phyloP scores from a whole-genome alignment of 768 basidiomycete species.

The Rhizopogon sp. region DNA sequence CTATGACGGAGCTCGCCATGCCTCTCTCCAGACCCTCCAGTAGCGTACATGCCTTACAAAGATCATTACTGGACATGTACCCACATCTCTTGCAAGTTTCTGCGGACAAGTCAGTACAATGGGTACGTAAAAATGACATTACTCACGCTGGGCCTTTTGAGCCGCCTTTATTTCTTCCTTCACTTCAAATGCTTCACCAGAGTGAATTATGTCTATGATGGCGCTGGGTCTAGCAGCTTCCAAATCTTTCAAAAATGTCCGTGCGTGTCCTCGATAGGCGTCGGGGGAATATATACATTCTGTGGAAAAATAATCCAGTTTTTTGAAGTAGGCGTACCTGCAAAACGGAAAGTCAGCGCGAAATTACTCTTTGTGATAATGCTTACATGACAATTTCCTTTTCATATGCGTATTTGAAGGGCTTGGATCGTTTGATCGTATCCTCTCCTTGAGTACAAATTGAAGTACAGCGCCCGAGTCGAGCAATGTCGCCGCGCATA shows the following conservation, averaged over 20 bases:
- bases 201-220: slow-evolving; percentile 97
- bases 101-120: slow-evolving; percentile 26
- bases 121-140: not conserved
- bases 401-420: slow-evolving; percentile 99
- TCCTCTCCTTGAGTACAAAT: slow-evolving; percentile 97
- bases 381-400: slow-evolving; percentile 98
- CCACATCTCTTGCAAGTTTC: slow-evolving; percentile 91
- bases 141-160: slow-evolving; percentile 82
- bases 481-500: slow-evolving; percentile 95
- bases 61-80: slow-evolving; percentile 92
- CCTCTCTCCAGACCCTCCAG: slow-evolving; percentile 89
- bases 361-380: slow-evolving; percentile 6
- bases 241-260: slow-evolving; percentile 90
- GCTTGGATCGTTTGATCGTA: slow-evolving; percentile 94
- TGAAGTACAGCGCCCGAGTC: slow-evolving; percentile 87
- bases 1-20: slow-evolving; percentile 58
- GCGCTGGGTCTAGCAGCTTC: slow-evolving; percentile 92
- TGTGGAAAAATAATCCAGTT: slow-evolving; percentile 97
- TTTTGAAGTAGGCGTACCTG: slow-evolving; percentile 99
- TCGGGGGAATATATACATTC: slow-evolving; percentile 99
- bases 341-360: not conserved
- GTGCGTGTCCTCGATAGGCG: slow-evolving; percentile 95
- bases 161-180: slow-evolving; percentile 79
- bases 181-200: slow-evolving; percentile 88
- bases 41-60: slow-evolving; percentile 93